Evolutionary conservation across 2,329 filamentous ascomycete genomes (phyloP), one percentile per base, ranked within the genome.

Genomic region (Bipolaris oryzae): DNA sequence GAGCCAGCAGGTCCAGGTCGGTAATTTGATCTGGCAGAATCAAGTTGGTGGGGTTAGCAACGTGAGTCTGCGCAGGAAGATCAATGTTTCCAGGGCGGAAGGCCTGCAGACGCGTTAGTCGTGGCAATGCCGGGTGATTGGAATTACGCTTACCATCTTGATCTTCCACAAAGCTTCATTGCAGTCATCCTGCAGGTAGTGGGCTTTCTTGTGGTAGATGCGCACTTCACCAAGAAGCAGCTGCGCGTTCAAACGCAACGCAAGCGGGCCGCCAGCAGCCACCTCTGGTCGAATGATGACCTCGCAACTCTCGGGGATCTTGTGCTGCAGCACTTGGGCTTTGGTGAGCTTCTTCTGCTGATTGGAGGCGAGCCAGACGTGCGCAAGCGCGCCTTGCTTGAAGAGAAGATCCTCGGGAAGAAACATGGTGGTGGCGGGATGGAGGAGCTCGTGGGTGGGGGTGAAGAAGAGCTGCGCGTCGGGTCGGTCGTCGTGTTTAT

Each of bases 321-420:
- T 96, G 57, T 93, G 94, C 75, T 96, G 92, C 63, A 99, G 78
- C 66, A 98, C 95, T 72, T 97, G 92, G 62, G 92, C 92, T 80
- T 99, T 99, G 68, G 93, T 96, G 58, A 99, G 87, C 81, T 98
- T 99, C 83, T 94, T 92, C 85, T 98, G 95, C 64, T 98, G 84
- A 79, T 98, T 99, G 81, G 95, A 92, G 31, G 95, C 96, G 60
- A 98, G 86, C 95, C 95, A 99, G 80, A 98, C 93, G 74, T 92
- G 91, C 79, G 95, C 95, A 83, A 99, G 81, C 73, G 95, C 94
- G 82, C 95, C 95, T 70, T 92, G 96, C 88, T 96, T 96, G 77
- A 93, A 92, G 70, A 99, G 86, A 57, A 99, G 86, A 53, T 92
- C 92, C 82, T 96, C 92, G 51, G 95, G 96, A 78, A 97, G 98